Base-by-base conservation (phyloP, 306 rosid species). In the Begonia masoniana region DNA sequence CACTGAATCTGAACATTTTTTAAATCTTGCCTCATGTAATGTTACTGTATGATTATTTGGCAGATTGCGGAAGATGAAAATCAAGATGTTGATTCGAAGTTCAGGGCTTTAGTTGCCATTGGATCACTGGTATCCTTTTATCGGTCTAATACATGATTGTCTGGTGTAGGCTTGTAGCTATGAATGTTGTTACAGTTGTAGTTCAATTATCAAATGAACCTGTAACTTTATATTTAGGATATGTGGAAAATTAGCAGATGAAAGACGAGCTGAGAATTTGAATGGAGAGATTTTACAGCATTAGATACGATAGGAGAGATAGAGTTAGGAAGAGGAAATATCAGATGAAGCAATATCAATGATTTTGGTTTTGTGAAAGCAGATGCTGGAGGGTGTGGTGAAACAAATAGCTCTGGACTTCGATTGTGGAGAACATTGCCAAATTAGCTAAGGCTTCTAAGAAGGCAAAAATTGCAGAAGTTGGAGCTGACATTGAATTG, bases 71-170 rank as follows among this genome's bases (percentile, higher is more conserved):
- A 83, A 70, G 85, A 71, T 66, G 92, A 74, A 73, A 81, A 73
- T 46, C 45, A 69, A 9, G 96, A 77, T 13, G 75, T 12, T 41
- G 97, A 85, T 80, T 73, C 97, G 57, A 91, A 81, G 61, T 91
- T 76, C 61, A 88, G 96, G 54, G 86, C 84, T 62, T 75, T 91
- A 65, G 96, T 91, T 68, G 97, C 97, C 53, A 82, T 83, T 64
- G 97, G 97, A 69, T 80, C 97, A 41, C 67, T 91, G 97, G 97
- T 91, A 74, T 60, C 13, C 43, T 41, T 46, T 62, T 47, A 60
- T 47, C 56, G 47, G 62, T 46, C 8, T 13, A 31, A 31, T 7
- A 5, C 39, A 31, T 31, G 39, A 31, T 31, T 31, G 39, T 31
- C 8, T 31, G 39, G 8, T 31, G 39, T 31, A 31, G 39, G 39